Base-by-base conservation (phyloP, 2,329 filamentous ascomycete genomes). In the Cladosporium sp. region DNA sequence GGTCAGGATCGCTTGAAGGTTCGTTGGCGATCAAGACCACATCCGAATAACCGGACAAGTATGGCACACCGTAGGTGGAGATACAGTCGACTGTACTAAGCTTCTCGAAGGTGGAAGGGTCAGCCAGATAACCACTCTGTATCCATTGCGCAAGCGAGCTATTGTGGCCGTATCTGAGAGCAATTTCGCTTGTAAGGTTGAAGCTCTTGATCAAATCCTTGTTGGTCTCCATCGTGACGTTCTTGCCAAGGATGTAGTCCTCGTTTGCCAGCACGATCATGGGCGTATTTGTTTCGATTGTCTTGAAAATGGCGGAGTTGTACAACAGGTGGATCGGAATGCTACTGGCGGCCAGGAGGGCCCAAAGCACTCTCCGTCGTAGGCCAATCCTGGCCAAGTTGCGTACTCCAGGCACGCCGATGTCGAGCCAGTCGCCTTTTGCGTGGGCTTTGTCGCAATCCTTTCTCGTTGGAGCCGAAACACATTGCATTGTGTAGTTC, bases 401-500 rank as follows among this genome's bases (percentile, higher is more conserved):
- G 1, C 71, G 62, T 2, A 69, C 22, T 27, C 71, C 74, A 7
- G 70, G 62, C 2, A 75, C 59, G 0, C 78, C 75, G 39, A 78
- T 72, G 27, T 74, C 70, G 1, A 79, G 59, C 69, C 70, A 74
- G 13, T 56, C 62, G 1, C 66, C 61, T 42, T 59, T 54, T 0
- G 55, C 43, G 61, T 82, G 79, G 0, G 75, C 76, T 12, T 55
- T 56, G 42, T 81, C 72, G 9, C 80, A 60, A 34, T 80, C 75
- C 1, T 7, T 29, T 22, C 79, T 63, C 1, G 73, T 79, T 0
- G 79, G 78, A 1, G 77, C 70, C 11, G 64, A 70, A 9, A 82
- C 60, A 17, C 73, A 67, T 53, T 81, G 78, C 73, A 79, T 79
- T 49, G 69, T 72, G 52, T 75, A 78, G 57, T 77, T 78, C 34